Evolutionary conservation across 257 asterid species (phyloP), one percentile per base, ranked within the genome.

Genomic region (Penstemon eatonii): DNA sequence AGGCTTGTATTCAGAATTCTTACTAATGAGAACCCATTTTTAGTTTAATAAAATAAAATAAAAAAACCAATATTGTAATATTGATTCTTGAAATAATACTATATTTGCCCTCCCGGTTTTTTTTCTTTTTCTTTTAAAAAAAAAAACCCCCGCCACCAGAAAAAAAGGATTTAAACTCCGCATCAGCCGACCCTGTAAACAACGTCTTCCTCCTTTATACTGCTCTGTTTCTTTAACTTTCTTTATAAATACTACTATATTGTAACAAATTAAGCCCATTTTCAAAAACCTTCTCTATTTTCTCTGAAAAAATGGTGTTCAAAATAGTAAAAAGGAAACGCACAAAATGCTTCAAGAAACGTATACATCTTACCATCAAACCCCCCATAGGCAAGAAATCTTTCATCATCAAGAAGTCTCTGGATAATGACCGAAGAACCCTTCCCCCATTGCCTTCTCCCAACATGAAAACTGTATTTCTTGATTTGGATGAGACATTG

Each of bases 401-500:
- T 25, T 25, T 25, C 67, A 85, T 79, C 33, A 80, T 83, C 63
- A 63, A 74, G 79, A 88, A 74, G 53, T 68, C 96, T 33, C 92
- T 92, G 74, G 83, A 87, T 73, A 19, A 25, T n/a, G 86, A 77
- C 0, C 68, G 56, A 9, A 71, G 4, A 18, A 7, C 75, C 5
- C 91, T 91, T 43, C 96, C 95, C 0, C 92, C 88, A 0, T 6
- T 68, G 50, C 40, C 47, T 41, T 57, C 75, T 2, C 73, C 82
- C 4, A 71, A 67, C 6, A 80, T 75, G 66, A 85, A 74, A 60
- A 91, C 96, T 0, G 60, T 89, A 1, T 85, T 91, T 59, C 98
- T 91, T 18, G 98, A 91, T 58, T 70, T 91, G 64, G 98, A 91
- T 45, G 98, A 91, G 40, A 91, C 98, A 1, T 66, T 91, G 70